Base-by-base conservation (phyloP, 306 rosid genomes). In the Dalbergia cultrata region DNA sequence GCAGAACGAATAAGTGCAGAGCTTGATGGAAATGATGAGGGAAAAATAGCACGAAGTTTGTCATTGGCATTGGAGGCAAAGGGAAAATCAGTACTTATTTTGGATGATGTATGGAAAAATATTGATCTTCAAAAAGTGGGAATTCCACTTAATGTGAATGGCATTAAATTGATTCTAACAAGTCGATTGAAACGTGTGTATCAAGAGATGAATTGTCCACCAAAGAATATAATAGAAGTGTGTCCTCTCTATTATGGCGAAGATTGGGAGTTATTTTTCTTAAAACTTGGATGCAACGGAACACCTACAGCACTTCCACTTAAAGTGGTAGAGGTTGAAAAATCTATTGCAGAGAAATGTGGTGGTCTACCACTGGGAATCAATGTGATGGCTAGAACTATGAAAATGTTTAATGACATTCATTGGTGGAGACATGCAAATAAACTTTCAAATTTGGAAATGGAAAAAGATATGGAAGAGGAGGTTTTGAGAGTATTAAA, bases 401-500 rank as follows among this genome's bases (percentile, higher is more conserved):
- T 75, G 70, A 61, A 45, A 16, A 45, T 31, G 26, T 34, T 13
- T 6, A 22, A 31, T 21, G 49, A 33, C 10, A 52, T 34, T 4
- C 26, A 9, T 14, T 0, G 16, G 13, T n/a, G 81, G 78, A 63
- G 4, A 75, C 0, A 64, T 35, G 14, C 33, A 49, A 7, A 16
- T 13, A 5, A 49, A 35, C 49, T 62, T 10, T 2, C 8, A 50
- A 61, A 31, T 7, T 33, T 19, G 7, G 4, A 5, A 77, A 50
- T 64, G 57, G 49, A 3, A 7, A 16, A 12, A 59, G 85, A 76
- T 19, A 76, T 87, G 80, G 71, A 63, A 43, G 50, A 16, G 19
- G 65, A 49, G 37, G 76, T 87, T 16, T 72, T 80, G 10, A 4
- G 68, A 9, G 34, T 76, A 18, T 56, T 86, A 60, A 67, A 53